phyloP scores from a whole-genome alignment of 139 green algal genomes.

The Volvox africanus region DNA sequence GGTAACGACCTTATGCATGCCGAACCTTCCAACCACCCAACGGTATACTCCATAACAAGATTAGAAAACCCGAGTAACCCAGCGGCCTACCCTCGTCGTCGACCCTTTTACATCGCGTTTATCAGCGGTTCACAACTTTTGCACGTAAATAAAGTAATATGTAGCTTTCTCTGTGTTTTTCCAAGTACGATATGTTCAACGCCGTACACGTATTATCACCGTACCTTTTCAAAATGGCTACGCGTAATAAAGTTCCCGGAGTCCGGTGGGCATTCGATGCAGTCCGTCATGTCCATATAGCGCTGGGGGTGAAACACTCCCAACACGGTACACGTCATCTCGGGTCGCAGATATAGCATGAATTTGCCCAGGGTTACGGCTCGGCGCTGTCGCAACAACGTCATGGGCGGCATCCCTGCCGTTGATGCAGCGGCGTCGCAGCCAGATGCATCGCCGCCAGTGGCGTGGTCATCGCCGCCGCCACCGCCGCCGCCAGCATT shows the following conservation, averaged over 20 bases:
- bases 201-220: not conserved
- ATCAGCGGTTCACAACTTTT: too few relatives aligned
- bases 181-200: not conserved
- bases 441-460: not conserved
- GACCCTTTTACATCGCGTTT: too few relatives aligned
- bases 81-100: not conserved
- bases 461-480: not conserved
- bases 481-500: not conserved
- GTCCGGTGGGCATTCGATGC: constrained; percentile 10
- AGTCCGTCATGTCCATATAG: not conserved
- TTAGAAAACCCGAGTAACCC: not conserved
- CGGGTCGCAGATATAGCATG: not conserved
- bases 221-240: constrained; percentile 35
- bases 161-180: not conserved
- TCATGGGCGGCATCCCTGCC: not conserved
- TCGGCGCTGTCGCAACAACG: not conserved
- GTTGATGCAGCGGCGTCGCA: not conserved
- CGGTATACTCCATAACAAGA: not conserved
- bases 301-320: constrained; percentile 11
- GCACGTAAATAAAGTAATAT: not conserved
- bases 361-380: not conserved
- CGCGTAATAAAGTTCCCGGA: constrained; percentile 2
- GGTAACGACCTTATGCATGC: not conserved
- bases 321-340: constrained; percentile 8
- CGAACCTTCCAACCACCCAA: not conserved